Conservation (phyloP, 495 filamentous ascomycete genomes). For the Immersiella caudata region DNA sequence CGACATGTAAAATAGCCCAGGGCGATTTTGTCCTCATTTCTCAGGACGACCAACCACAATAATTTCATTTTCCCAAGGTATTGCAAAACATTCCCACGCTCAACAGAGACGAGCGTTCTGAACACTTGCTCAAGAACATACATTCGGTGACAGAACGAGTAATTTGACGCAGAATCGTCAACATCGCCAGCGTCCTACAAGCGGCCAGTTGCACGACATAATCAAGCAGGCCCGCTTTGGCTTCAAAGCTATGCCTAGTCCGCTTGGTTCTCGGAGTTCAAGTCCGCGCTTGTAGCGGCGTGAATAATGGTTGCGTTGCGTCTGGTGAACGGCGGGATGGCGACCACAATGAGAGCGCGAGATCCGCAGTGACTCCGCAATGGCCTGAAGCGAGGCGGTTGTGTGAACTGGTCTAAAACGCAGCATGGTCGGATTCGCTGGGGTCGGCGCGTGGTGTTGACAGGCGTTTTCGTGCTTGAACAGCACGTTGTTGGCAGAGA, state of each 20-base stretch:
- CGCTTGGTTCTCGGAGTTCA: slow-evolving; percentile 1
- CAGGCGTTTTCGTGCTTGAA: not conserved
- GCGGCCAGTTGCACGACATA: not conserved
- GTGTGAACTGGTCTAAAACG: not conserved
- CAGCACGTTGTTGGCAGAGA: not conserved
- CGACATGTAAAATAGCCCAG: slow-evolving; percentile 40
- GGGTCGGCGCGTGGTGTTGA: slow-evolving; percentile 1
- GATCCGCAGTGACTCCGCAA: not conserved
- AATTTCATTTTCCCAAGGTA: slow-evolving; percentile 19
- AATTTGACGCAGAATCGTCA: not conserved
- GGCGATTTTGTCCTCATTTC: slow-evolving; percentile 33
- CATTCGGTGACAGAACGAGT: not conserved
- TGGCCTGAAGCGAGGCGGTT: not conserved
- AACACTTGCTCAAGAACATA: slow-evolving; percentile 6
- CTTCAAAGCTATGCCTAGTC: slow-evolving; percentile 7
- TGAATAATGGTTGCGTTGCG: not conserved
- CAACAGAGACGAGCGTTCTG: not conserved
- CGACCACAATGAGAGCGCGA: not conserved
- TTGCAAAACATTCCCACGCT: not conserved
- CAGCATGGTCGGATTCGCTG: not conserved
- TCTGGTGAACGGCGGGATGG: slow-evolving; percentile 3
- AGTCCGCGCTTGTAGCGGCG: not conserved
- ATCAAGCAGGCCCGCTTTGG: slow-evolving; percentile 7
- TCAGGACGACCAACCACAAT: slow-evolving; percentile 18
- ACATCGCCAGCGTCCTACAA: not conserved